Percentiles rank a stretch among this genome's conserved stretches.
Conservation (phyloP, 2,329 filamentous ascomycete species). For the Talaromyces sp. region DNA sequence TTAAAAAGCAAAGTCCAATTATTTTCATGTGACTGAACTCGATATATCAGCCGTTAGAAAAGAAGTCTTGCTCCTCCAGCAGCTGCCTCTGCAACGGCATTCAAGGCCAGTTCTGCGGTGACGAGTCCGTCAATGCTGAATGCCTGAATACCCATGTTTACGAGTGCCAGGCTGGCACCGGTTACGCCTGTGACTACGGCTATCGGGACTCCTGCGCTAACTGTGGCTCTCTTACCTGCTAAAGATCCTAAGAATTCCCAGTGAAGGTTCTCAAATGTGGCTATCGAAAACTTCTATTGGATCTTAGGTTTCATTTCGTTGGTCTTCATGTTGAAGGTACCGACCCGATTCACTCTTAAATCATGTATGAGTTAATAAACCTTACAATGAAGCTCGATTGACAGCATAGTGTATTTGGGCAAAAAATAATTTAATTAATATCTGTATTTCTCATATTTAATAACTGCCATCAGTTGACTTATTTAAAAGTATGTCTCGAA, state of each 20-base stretch:
- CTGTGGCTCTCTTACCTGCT: conserved; percentile 15
- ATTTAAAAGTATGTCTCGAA: neutral
- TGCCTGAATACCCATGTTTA: conserved; percentile 15
- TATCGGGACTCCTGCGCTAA: conserved; percentile 9
- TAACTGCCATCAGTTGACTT: neutral
- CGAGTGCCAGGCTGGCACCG: conserved; percentile 11
- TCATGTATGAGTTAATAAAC: neutral
- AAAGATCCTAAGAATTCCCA: neutral
- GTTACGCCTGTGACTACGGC: conserved; percentile 16
- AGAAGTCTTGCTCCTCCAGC: conserved; percentile 13
- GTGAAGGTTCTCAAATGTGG: neutral
- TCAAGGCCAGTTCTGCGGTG: conserved; percentile 16
- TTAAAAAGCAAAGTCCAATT: neutral
- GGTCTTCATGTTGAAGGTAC: neutral
- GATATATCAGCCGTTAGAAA: conserved; percentile 8
- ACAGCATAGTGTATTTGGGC: neutral
- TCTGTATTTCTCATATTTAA: neutral
- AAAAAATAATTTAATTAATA: neutral
- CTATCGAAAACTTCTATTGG: neutral
- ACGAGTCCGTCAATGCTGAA: conserved; percentile 12
- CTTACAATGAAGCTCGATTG: neutral
- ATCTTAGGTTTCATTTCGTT: neutral
- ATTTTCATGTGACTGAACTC: neutral
- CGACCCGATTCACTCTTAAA: neutral
- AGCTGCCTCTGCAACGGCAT: conserved; percentile 12